These are phyloP conservation scores for Funneliformis caledonium DNA, from an alignment of 371 early-diverging fungal species.

Conservation along the genomic window DNA sequence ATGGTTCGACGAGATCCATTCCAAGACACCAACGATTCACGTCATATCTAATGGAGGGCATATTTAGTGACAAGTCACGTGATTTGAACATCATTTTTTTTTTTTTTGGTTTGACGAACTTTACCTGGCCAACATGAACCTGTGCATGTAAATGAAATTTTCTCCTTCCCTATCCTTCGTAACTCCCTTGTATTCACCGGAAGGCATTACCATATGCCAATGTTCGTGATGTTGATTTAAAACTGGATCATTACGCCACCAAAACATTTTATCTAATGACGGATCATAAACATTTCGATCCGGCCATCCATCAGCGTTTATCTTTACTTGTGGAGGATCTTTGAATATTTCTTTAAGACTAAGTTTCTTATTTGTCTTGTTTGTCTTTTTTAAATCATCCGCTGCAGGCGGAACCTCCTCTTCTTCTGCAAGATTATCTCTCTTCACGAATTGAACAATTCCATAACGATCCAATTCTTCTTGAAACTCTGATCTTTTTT, in stretches of 20 bases:
- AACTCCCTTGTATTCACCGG: background rate
- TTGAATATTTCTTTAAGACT: background rate
- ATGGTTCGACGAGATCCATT: background rate
- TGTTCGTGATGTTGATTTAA: constrained; percentile 25
- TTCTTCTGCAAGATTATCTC: background rate
- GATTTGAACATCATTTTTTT: background rate
- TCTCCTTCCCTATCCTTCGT: constrained; percentile 25
- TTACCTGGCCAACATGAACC: constrained; percentile 23
- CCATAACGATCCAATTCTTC: background rate
- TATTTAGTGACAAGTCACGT: background rate
- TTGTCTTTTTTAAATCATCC: background rate
- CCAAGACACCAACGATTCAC: constrained; percentile 6
- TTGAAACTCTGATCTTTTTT: background rate
- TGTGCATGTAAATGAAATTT: constrained; percentile 31
- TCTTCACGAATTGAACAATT: background rate
- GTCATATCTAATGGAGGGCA: background rate
- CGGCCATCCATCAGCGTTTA: constrained; percentile 12
- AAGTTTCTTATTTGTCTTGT: background rate
- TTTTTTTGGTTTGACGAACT: background rate
- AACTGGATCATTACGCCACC: constrained; percentile 32
- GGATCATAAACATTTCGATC: constrained; percentile 13
- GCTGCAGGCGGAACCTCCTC: background rate
- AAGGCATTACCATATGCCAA: constrained; percentile 9
- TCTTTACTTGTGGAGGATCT: constrained; percentile 5
- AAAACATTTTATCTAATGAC: background rate